Percentiles rank a stretch among this genome's conserved stretches.
Evolutionary conservation across 2,329 filamentous ascomycete genomes (phyloP).

Genomic region (Xenoacremonium recifei): DNA sequence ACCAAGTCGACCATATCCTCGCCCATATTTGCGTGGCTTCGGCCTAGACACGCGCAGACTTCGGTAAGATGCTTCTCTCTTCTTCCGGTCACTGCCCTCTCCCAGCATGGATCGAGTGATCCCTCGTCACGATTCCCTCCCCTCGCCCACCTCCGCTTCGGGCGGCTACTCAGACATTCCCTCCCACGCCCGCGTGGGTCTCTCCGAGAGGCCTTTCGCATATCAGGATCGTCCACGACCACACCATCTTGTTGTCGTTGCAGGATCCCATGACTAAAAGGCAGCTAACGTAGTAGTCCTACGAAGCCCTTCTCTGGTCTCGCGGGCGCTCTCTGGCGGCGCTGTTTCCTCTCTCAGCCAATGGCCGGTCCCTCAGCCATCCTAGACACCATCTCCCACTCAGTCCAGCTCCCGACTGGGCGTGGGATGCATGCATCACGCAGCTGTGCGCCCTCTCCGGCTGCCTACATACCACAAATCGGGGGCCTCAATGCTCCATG

Average conservation of each 20-base stretch:
- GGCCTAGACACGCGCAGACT: too few relatives aligned
- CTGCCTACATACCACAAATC: too few relatives aligned
- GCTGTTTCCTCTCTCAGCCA: slow-evolving; percentile 2
- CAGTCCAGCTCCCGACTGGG: slow-evolving; percentile 6
- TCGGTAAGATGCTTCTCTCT: too few relatives aligned
- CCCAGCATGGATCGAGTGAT: too few relatives aligned
- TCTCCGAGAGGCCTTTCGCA: slow-evolving; percentile 8
- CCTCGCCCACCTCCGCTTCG: background rate
- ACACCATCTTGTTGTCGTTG: slow-evolving; percentile 12
- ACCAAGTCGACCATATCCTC: too few relatives aligned
- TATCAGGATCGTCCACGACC: slow-evolving; percentile 11
- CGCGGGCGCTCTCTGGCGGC: slow-evolving; percentile 4
- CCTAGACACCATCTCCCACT: background rate
- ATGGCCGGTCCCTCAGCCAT: background rate
- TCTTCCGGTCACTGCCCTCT: too few relatives aligned
- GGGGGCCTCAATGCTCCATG: too few relatives aligned
- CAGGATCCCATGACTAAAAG: slow-evolving; percentile 24
- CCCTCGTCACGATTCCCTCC: too few relatives aligned
- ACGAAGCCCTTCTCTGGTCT: slow-evolving; percentile 8
- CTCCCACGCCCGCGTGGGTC: slow-evolving; percentile 15
- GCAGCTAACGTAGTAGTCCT: slow-evolving; percentile 14
- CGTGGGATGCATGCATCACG: slow-evolving; percentile 29
- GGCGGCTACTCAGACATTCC: background rate
- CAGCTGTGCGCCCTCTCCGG: too few relatives aligned
- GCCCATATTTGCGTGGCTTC: too few relatives aligned